These are phyloP conservation scores for Jamesozyma gamospora DNA, from an alignment of 805 yeast genomes.

Conservation along the genomic window DNA sequence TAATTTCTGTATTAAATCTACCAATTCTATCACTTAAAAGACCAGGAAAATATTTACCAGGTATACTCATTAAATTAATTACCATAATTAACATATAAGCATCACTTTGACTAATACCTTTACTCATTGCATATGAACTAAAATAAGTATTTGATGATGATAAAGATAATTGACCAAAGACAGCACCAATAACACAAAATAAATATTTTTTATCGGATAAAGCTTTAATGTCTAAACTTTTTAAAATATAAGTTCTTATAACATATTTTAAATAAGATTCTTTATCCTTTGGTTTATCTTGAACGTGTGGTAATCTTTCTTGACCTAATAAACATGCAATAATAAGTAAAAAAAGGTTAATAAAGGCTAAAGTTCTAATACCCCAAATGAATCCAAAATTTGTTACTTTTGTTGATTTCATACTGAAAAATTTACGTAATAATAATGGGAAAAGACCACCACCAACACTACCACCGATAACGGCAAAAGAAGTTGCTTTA, in stretches of 20 bases:
- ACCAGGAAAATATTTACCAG: conserved; percentile 38
- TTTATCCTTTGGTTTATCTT: conserved; percentile 11
- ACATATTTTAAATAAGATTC: conserved; percentile 16
- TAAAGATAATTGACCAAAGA: conserved; percentile 38
- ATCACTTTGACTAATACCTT: conserved; percentile 33
- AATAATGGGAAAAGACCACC: conserved; percentile 46
- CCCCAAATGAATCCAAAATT: conserved; percentile 47
- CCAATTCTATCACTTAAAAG: conserved; percentile 40
- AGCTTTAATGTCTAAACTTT: conserved; percentile 29
- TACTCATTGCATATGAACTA: conserved; percentile 40
- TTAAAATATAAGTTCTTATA: conserved; percentile 23
- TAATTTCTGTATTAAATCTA: conserved; percentile 43
- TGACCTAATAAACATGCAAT: conserved; percentile 29
- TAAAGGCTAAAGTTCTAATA: conserved; percentile 40
- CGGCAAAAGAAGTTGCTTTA: conserved; percentile 38
- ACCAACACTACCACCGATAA: conserved; percentile 45
- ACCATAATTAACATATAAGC: conserved; percentile 39
- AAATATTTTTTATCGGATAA: conserved; percentile 37
- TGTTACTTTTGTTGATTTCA: conserved; percentile 17
- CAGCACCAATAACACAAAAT: conserved; percentile 35
- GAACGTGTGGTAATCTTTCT: conserved; percentile 38
- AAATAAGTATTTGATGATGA: conserved; percentile 38
- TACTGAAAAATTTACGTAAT: conserved; percentile 36
- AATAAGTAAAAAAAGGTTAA: conserved; percentile 30
- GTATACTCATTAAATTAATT: conserved; percentile 33